phyloP scores from a whole-genome alignment of 805 yeast species.

The Metschnikowia cubensis region DNA sequence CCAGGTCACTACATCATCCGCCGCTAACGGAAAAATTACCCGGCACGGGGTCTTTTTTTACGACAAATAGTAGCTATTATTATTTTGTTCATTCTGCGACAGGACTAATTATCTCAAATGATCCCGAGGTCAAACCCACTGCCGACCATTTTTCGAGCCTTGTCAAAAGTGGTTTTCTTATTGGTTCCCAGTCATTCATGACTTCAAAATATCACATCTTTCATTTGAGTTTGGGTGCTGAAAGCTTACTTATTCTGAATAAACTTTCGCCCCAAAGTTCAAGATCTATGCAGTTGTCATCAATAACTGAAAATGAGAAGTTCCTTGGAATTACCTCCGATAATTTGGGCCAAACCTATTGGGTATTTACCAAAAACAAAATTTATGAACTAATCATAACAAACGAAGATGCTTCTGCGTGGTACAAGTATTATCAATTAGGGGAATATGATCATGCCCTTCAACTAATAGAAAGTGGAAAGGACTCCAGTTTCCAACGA shows the following conservation, averaged over 20 bases:
- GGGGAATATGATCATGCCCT: conserved; percentile 64
- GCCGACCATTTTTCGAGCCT: conserved; percentile 14
- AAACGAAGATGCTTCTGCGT: conserved; percentile 68
- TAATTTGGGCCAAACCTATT: conserved; percentile 50
- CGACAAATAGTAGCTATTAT: background rate
- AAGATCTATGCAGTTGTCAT: conserved; percentile 3
- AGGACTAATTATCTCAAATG: conserved; percentile 26
- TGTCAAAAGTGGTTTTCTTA: background rate
- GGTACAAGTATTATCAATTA: conserved; percentile 43
- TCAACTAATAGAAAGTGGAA: conserved; percentile 10
- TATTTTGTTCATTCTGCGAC: conserved; percentile 11
- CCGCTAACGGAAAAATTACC: conserved; percentile 1
- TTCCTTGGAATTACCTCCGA: conserved; percentile 32
- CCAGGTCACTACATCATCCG: conserved; percentile 22
- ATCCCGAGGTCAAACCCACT: conserved; percentile 25
- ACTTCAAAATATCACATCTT: conserved; percentile 32
- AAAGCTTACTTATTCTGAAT: conserved; percentile 24
- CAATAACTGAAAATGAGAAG: conserved; percentile 4
- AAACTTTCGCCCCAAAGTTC: conserved; percentile 23
- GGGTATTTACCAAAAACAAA: conserved; percentile 62
- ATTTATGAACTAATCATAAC: conserved; percentile 70
- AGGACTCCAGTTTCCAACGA: background rate
- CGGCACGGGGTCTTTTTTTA: background rate
- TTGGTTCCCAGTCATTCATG: conserved; percentile 15
- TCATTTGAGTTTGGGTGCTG: conserved; percentile 15